phyloP scores from a whole-genome alignment of 2,329 filamentous ascomycete genomes.

The Claviceps fusiformis region DNA sequence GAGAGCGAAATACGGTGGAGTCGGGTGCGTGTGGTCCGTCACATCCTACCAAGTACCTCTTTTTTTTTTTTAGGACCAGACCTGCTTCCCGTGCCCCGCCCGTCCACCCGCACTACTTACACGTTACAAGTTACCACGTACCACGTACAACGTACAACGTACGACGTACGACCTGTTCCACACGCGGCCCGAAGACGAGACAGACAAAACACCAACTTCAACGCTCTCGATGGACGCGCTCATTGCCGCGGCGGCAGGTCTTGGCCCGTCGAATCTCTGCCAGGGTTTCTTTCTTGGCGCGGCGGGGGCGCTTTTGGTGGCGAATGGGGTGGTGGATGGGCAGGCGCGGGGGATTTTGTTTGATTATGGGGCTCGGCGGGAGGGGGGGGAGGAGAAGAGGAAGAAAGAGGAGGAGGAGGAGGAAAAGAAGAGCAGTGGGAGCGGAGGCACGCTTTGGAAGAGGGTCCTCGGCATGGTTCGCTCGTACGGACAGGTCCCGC shows the following conservation, averaged over 20 bases:
- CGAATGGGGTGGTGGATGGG: conserved; percentile 31
- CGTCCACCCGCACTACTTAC: too few species aligned
- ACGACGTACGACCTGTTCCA: too few species aligned
- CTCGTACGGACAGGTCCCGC: conserved; percentile 50
- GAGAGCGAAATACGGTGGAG: too few species aligned
- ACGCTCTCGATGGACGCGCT: not conserved
- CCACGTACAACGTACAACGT: too few species aligned
- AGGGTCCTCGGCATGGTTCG: conserved; percentile 7
- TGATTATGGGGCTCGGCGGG: conserved; percentile 36
- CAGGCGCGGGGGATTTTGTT: conserved; percentile 31
- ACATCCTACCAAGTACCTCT: too few species aligned
- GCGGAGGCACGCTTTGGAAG: not conserved
- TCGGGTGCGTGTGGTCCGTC: too few species aligned
- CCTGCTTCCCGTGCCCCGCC: too few species aligned
- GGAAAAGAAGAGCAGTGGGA: not conserved
- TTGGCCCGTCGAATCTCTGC: not conserved
- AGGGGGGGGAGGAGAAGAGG: not conserved
- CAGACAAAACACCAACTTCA: too few species aligned
- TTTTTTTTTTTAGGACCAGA: too few species aligned
- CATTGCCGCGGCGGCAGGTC: not conserved
- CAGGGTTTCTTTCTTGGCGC: conserved; percentile 34
- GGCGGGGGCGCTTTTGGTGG: conserved; percentile 24
- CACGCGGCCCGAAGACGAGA: too few species aligned
- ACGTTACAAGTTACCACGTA: too few species aligned
- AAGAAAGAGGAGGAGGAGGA: not conserved